Base-by-base conservation (phyloP, 208 protist species). In the Trypanosoma mega region DNA sequence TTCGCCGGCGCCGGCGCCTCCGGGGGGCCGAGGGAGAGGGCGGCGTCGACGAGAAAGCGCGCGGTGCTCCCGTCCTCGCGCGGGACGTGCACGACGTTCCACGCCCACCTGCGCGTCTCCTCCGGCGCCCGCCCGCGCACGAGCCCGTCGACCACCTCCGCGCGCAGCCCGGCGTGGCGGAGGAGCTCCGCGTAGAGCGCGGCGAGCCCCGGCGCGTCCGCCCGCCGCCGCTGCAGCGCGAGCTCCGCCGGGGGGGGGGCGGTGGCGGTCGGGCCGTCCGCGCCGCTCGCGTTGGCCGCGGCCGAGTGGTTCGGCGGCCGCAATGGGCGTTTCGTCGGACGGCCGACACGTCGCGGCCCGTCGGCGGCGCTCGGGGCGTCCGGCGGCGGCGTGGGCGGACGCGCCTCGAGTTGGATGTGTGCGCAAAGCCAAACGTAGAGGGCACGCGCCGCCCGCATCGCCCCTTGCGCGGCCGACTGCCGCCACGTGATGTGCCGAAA, bases 381-480 rank as follows among this genome's bases (percentile, higher is more conserved):
- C 2, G 11, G 43, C 36, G 2, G 37, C 41, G 43, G 11, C 16
- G 50, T 12, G 12, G 24, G 47, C 3, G 24, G 23, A n/a, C 44
- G 39, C 12, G 64, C 1, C 18, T 60, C 67, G 14, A 81, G 41
- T 4, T 54, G 50, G 30, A 96, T 54, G 55, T 93, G 48, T 2
- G 55, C 41, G 58, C 79, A 82, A 1, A 96, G 63, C 85, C 85
- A 96, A 52, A 23, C 37, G 51, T 90, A 96, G 26, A 93, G 2
- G 31, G 60, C 72, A 3, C 85, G 73, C 8, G 76, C 74, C 54
- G 78, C 81, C 57, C 81, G 87, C 14, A 87, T 61, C 33, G 68
- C 33, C 31, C 83, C 86, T 63, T 88, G 78, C 49, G 60, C 53
- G 2, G 30, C 50, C 12, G 76, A 78, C 63, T 92, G 89, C 33